Conservation (phyloP, 2,329 filamentous ascomycete species). For the Cytospora piceae region DNA sequence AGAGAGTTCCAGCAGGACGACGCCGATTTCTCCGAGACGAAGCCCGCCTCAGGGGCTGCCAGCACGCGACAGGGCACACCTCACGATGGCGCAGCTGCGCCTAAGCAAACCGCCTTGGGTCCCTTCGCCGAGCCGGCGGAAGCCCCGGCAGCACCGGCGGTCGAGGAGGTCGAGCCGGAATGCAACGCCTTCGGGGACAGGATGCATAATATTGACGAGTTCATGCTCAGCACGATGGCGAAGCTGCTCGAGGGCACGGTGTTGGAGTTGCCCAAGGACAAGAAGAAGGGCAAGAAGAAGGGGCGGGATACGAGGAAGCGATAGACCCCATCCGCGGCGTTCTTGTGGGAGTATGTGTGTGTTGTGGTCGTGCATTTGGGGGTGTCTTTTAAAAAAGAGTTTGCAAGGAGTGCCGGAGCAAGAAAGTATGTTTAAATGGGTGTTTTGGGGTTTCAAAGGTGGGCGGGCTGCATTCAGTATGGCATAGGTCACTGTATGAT, state of each 20-base stretch:
- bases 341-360: neutral
- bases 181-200: constrained; percentile 61
- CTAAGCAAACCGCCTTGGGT: constrained; percentile 43
- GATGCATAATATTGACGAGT: constrained; percentile 71
- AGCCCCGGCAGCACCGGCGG: constrained; percentile 33
- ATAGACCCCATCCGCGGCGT: constrained; percentile 32
- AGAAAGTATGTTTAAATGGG: neutral
- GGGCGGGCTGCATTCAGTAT: neutral
- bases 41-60: constrained; percentile 56
- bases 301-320: constrained; percentile 62
- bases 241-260: constrained; percentile 62
- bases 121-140: constrained; percentile 45
- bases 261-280: constrained; percentile 66
- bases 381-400: neutral
- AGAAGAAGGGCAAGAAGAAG: constrained; percentile 64
- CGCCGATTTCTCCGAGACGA: constrained; percentile 75
- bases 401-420: constrained; percentile 35
- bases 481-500: neutral
- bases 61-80: constrained; percentile 58
- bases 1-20: constrained; percentile 88
- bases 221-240: constrained; percentile 72
- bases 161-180: constrained; percentile 49
- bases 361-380: neutral
- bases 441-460: neutral
- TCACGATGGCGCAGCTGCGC: constrained; percentile 42